Evolutionary conservation across 2,329 filamentous ascomycete species (phyloP).

Genomic region (Aspergillus hortae): DNA sequence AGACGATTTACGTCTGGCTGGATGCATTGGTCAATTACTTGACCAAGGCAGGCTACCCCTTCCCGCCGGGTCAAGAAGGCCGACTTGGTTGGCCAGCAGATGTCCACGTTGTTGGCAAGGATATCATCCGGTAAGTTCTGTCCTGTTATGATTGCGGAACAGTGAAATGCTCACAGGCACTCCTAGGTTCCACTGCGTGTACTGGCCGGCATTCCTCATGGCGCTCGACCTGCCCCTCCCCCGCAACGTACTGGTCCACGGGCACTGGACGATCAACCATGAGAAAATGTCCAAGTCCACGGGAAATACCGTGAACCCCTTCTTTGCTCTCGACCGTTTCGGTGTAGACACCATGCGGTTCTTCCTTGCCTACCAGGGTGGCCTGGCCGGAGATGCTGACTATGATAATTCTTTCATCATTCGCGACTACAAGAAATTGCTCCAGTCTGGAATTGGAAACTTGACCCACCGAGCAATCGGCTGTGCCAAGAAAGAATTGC

Average conservation of each 20-base stretch:
- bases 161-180: constrained; percentile 15
- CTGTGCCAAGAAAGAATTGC: constrained; percentile 66
- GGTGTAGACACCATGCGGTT: constrained; percentile 84
- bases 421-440: constrained; percentile 71
- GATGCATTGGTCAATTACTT: constrained; percentile 94
- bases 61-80: constrained; percentile 61
- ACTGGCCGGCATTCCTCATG: constrained; percentile 96
- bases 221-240: constrained; percentile 77
- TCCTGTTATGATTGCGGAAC: background rate
- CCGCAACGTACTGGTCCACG: constrained; percentile 78
- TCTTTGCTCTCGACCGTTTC: constrained; percentile 85
- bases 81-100: constrained; percentile 81
- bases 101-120: constrained; percentile 90
- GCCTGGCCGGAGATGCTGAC: constrained; percentile 71
- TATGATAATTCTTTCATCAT: constrained; percentile 79
- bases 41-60: constrained; percentile 80
- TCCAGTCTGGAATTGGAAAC: constrained; percentile 78
- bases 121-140: constrained; percentile 67
- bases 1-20: constrained; percentile 98
- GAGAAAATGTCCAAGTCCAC: constrained; percentile 96
- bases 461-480: constrained; percentile 67
- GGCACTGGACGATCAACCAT: constrained; percentile 89
- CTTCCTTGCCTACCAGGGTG: constrained; percentile 79
- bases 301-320: constrained; percentile 92
- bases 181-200: constrained; percentile 80